Evolutionary conservation across 352 stramenopile species (phyloP), one percentile per base, ranked within the genome.

Genomic region (Phytopythium mirpurense): DNA sequence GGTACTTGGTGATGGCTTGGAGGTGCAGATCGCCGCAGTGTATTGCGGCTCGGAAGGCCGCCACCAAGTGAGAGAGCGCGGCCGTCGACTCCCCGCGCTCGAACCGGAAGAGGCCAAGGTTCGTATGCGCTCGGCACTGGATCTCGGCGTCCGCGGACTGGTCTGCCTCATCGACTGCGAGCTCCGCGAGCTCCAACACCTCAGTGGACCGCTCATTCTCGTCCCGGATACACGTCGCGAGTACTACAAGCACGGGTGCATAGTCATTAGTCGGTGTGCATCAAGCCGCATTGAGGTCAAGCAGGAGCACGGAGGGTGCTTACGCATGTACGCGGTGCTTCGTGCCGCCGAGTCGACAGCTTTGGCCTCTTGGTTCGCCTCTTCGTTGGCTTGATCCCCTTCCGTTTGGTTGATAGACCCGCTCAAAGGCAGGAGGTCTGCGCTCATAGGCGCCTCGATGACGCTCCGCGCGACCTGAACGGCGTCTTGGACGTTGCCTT

Each of bases 1-100:
- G 72, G 26, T 78, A 82, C 56, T 67, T 74, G 1, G 74, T 45
- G 5, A 59, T 67, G 19, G 61, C 61, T 54, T 72, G 72, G 9
- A 78, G 60, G 11, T 68, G 41, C 2, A 68, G 58, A 47, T 81
- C 68, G 11, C 61, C 59, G 2, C 37, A 58, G 11, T 56, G 47
- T 9, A 67, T 44, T 2, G 64, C 56, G 21, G 57, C 60, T 35
- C 63, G 67, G 52, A 73, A 78, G 3, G 72, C 70, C 0, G 57
- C 57, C 18, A 72, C 43, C 23, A 81, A 80, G 18, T 73, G 55
- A 16, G 37, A 29, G 27, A 82, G 59, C 3, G 67, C 72, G 18
- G 55, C 51, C 5, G 57, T 27, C 9, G 68, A 27, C 1, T 82
- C 57, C 1, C 54, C 40, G 16, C 59, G 42, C 26, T 75, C 75